These are phyloP conservation scores for Neurospora tetrasperma DNA, from an alignment of 495 filamentous ascomycete species.

Conservation along the genomic window DNA sequence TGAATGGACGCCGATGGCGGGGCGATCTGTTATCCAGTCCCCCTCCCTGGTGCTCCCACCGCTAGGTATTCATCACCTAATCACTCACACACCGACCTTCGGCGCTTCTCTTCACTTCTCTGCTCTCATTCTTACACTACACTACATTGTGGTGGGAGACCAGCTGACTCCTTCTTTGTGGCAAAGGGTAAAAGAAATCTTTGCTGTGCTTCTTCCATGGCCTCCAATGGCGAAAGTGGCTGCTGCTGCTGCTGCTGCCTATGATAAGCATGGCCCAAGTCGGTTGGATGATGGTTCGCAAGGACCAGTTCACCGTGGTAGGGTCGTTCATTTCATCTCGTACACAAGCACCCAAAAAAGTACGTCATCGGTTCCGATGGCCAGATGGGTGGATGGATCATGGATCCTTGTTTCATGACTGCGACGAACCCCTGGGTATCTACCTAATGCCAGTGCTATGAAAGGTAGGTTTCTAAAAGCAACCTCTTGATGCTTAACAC, in stretches of 20 bases:
- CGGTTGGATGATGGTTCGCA: neutral
- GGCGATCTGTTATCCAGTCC: neutral
- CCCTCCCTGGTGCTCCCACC: neutral
- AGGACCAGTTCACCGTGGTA: neutral
- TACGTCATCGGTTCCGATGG: neutral
- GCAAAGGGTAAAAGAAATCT: neutral
- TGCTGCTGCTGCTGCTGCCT: neutral
- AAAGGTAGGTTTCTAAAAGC: neutral
- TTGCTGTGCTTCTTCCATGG: neutral
- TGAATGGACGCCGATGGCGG: neutral
- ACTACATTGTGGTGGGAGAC: neutral
- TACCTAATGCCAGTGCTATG: neutral
- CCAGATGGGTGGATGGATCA: neutral
- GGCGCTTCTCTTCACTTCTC: neutral
- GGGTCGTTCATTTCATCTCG: constrained; percentile 1
- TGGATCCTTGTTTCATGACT: neutral
- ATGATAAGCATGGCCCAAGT: neutral
- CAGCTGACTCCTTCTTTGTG: neutral
- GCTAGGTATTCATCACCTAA: neutral
- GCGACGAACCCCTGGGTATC: neutral
- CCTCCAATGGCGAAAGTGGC: neutral
- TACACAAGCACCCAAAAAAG: neutral
- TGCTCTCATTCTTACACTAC: neutral
- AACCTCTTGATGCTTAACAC: neutral
- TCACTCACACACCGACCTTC: neutral